Conservation (phyloP, 139 green algal species). For the Penium margaritaceum region DNA sequence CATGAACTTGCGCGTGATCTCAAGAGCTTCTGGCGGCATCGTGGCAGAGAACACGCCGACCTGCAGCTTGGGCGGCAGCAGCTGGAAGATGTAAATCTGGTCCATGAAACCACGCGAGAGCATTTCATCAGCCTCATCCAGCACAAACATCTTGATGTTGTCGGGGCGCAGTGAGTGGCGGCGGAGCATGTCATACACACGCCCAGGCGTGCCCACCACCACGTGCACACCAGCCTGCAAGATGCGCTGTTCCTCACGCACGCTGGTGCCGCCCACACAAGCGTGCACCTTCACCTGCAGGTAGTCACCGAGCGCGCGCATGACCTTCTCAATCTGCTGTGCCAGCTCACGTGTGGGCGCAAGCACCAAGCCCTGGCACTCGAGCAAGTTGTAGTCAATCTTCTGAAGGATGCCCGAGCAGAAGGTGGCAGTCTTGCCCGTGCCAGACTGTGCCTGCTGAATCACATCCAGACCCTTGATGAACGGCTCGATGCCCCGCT, state of each 20-base stretch:
- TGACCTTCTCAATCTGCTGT: slow-evolving; percentile 99
- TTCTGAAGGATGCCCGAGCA: slow-evolving; percentile 94
- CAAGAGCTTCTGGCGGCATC: slow-evolving; percentile 90
- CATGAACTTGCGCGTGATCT: slow-evolving; percentile 99
- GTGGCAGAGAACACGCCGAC: slow-evolving; percentile 97
- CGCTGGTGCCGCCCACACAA: slow-evolving; percentile 90
- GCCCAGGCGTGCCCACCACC: slow-evolving; percentile 94
- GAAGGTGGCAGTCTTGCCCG: slow-evolving; percentile 99
- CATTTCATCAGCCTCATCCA: slow-evolving; percentile 99
- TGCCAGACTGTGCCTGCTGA: slow-evolving; percentile 98
- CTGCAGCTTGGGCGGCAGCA: slow-evolving; percentile 94
- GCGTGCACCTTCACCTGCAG: slow-evolving; percentile 97
- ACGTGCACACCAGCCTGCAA: slow-evolving; percentile 71
- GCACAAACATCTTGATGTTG: slow-evolving; percentile 85
- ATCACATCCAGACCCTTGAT: slow-evolving; percentile 95
- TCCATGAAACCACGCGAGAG: slow-evolving; percentile 96
- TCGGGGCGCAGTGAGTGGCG: slow-evolving; percentile 76
- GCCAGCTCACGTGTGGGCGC: slow-evolving; percentile 96
- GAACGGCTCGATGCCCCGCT: slow-evolving; percentile 98
- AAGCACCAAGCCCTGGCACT: slow-evolving; percentile 95
- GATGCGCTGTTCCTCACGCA: slow-evolving; percentile 93
- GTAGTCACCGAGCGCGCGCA: slow-evolving; percentile 96
- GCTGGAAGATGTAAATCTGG: slow-evolving; percentile 97
- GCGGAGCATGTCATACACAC: slow-evolving; percentile 97
- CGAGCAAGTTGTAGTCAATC: slow-evolving; percentile 81